These are phyloP conservation scores for Lipomyces yamadae DNA, from an alignment of 805 yeast species.

Conservation along the genomic window DNA sequence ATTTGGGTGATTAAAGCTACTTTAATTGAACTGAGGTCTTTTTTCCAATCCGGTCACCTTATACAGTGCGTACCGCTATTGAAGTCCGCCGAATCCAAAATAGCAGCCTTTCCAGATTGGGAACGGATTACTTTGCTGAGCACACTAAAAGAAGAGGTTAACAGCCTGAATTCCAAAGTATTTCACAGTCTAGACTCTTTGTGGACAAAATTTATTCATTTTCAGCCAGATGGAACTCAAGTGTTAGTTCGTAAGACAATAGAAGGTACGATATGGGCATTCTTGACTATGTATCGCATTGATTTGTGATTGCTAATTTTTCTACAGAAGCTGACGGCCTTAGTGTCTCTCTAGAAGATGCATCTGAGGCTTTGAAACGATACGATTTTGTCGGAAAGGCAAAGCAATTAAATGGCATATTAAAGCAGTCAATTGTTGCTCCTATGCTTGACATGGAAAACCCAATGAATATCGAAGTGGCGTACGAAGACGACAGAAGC, in stretches of 20 bases:
- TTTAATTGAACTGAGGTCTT: constrained; percentile 29
- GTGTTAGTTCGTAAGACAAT: constrained; percentile 7
- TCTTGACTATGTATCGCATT: neutral
- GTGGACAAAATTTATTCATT: constrained; percentile 21
- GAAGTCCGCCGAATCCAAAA: constrained; percentile 29
- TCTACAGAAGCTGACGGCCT: constrained; percentile 9
- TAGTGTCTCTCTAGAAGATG: constrained; percentile 17
- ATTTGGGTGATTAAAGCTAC: constrained; percentile 33
- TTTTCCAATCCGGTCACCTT: constrained; percentile 20
- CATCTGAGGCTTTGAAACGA: constrained; percentile 24
- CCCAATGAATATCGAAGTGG: neutral
- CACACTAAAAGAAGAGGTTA: constrained; percentile 33
- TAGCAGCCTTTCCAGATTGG: constrained; percentile 32
- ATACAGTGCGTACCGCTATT: constrained; percentile 29
- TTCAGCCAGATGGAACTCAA: constrained; percentile 5
- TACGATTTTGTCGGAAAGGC: constrained; percentile 29
- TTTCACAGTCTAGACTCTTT: constrained; percentile 24
- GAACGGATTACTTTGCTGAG: constrained; percentile 25
- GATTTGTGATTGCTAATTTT: neutral
- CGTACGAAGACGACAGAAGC: neutral
- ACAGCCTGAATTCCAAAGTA: constrained; percentile 24
- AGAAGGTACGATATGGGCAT: constrained; percentile 1
- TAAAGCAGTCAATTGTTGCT: constrained; percentile 13
- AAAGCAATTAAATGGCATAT: constrained; percentile 15
- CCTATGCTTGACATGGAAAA: constrained; percentile 14